Percentiles rank a stretch among this genome's conserved stretches.
Evolutionary conservation across 2,329 filamentous ascomycete genomes (phyloP).

Genomic region (Beauveria varroae): DNA sequence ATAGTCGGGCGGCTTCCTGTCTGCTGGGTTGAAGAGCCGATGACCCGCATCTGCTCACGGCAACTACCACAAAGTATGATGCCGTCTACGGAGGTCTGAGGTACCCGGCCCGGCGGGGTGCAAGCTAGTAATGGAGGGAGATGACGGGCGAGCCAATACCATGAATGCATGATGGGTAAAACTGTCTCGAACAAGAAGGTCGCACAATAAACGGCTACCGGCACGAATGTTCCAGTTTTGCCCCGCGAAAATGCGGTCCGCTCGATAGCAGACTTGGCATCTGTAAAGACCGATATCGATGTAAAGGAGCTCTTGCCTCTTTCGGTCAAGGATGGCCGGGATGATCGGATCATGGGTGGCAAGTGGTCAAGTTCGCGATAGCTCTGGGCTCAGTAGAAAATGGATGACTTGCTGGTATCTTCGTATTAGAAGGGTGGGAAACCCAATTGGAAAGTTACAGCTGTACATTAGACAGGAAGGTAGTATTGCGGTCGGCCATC

Average conservation of each 20-base stretch:
- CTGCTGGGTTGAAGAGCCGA: neutral
- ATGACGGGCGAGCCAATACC: neutral
- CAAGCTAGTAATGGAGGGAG: neutral
- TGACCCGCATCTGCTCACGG: neutral
- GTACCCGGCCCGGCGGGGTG: neutral
- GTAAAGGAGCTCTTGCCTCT: neutral
- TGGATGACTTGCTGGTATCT: neutral
- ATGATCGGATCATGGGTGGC: neutral
- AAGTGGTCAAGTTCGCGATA: neutral
- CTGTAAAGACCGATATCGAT: neutral
- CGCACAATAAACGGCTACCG: neutral
- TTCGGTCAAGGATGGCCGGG: neutral
- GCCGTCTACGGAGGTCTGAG: neutral
- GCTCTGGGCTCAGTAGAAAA: neutral
- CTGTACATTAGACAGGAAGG: constrained; percentile 1
- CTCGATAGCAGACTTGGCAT: constrained; percentile 5
- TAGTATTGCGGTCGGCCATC: neutral
- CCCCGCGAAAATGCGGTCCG: neutral
- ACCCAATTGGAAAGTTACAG: neutral
- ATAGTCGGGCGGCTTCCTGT: neutral
- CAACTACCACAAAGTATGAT: neutral
- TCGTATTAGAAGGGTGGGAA: neutral
- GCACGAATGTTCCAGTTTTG: constrained; percentile 1
- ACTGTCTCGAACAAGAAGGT: neutral
- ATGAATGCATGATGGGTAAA: neutral